Conservation (phyloP, 495 filamentous ascomycete genomes). For the Neurospora sp. region DNA sequence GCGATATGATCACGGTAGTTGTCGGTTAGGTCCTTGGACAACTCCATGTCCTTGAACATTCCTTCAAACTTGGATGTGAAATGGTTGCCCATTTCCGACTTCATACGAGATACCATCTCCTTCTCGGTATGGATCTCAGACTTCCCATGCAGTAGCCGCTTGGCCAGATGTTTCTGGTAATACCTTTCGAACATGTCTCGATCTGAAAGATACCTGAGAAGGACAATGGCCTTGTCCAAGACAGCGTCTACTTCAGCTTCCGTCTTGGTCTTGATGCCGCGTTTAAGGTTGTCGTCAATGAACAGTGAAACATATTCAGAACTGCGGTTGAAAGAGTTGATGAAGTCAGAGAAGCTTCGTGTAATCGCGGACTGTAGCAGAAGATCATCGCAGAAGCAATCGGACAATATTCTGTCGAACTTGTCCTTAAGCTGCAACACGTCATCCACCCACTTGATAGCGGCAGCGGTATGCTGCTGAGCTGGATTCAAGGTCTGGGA, state of each 20-base stretch:
- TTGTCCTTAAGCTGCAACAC: slow-evolving; percentile 79
- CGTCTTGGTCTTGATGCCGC: slow-evolving; percentile 85
- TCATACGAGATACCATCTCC: slow-evolving; percentile 94
- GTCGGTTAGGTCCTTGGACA: slow-evolving; percentile 74
- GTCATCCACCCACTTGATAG: slow-evolving; percentile 93
- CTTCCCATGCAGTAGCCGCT: slow-evolving; percentile 74
- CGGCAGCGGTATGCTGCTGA: slow-evolving; percentile 58
- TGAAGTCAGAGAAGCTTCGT: slow-evolving; percentile 78
- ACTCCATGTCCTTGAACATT: slow-evolving; percentile 97
- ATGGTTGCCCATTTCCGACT: slow-evolving; percentile 84
- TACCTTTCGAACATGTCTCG: slow-evolving; percentile 96
- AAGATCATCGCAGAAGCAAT: slow-evolving; percentile 64
- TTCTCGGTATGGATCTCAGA: slow-evolving; percentile 82
- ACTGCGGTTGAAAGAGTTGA: slow-evolving; percentile 72
- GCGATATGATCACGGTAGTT: slow-evolving; percentile 63
- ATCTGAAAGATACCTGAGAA: slow-evolving; percentile 78
- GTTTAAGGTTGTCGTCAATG: slow-evolving; percentile 93
- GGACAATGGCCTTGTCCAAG: slow-evolving; percentile 79
- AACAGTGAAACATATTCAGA: slow-evolving; percentile 94
- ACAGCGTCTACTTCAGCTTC: slow-evolving; percentile 80
- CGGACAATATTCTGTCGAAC: slow-evolving; percentile 67
- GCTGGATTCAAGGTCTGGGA: slow-evolving; percentile 30
- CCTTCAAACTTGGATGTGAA: slow-evolving; percentile 89
- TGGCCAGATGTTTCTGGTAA: slow-evolving; percentile 94
- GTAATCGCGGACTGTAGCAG: slow-evolving; percentile 71